Evolutionary conservation across 768 basidiomycete species (phyloP).

Genomic region (Auricularia auricula-judae): DNA sequence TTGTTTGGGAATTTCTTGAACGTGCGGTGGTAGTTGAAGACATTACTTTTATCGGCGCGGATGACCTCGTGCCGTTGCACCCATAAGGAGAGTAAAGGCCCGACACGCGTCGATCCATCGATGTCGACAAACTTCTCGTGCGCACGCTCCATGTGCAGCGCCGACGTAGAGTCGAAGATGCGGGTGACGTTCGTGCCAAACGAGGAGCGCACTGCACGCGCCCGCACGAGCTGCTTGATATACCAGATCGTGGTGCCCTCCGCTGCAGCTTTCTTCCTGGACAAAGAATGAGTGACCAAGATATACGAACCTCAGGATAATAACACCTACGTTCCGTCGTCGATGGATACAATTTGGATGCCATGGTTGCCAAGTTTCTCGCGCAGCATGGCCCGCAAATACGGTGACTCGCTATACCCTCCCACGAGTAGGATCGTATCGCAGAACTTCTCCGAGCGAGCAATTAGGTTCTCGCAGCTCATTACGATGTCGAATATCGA

Average conservation of each 20-base stretch:
- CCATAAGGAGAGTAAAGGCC: background rate
- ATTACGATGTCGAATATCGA: background rate
- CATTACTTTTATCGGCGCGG: background rate
- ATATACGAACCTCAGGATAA: too few species aligned
- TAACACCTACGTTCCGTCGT: background rate
- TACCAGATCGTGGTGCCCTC: constrained; percentile 4
- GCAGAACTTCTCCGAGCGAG: background rate
- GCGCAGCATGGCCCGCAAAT: background rate
- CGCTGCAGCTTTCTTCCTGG: background rate
- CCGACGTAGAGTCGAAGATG: background rate
- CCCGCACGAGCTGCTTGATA: background rate
- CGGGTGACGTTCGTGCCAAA: background rate
- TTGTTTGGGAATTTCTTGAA: background rate
- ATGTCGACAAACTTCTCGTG: background rate
- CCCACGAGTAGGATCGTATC: background rate
- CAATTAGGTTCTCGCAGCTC: background rate
- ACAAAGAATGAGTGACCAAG: too few species aligned
- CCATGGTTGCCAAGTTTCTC: background rate
- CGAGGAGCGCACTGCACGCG: background rate
- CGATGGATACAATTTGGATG: background rate
- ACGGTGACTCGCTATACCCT: background rate
- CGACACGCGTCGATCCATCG: background rate
- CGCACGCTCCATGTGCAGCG: background rate
- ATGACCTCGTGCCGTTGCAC: background rate
- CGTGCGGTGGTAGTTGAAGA: background rate